Evolutionary conservation across 768 basidiomycete genomes (phyloP), one percentile per base, ranked within the genome.

Genomic region (Macrolepiota albuminosa): DNA sequence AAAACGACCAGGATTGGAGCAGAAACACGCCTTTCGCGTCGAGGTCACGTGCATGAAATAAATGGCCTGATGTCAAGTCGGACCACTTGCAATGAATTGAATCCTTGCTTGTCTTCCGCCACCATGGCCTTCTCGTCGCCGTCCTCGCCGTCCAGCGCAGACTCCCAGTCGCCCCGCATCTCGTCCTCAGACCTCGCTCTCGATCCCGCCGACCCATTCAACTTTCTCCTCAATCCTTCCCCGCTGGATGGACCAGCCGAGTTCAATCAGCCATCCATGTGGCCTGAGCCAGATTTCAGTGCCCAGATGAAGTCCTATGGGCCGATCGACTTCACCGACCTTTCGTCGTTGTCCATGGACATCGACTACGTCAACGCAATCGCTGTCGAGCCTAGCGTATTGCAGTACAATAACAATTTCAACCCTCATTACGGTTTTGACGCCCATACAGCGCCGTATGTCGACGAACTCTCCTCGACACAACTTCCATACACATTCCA

Each of bases 361-460:
- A 77, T 88, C 71, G 86, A 88, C 66, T 84, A 86, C 57, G 75
- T 78, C 68, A 79, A 83, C 4, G 72, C 81, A 21, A 79, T 85
- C 64, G 80, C 81, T 1, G 79, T 91, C 56, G 86, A 91, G 60
- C 88, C 89, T 34, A 84, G 76, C 64, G 75, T 81, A 7, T 72
- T 89, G 13, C 87, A 89, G 33, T 69, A 66, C 56, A 68, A 64
- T 42, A 66, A 67, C 56, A 49, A 46, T 26, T 68, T 70, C 58
- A 68, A 64, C 36, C 63, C 68, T 46, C 63, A 64, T 46, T 72
- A 68, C 52, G 53, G 70, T 1, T 72, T 69, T 57, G 64, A 69
- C 42, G 67, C 70, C 42, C 68, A 67, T 14, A 24, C 18, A 1
- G 4, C 31, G 31, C 14, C 48, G 16, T 49, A 49, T 49, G 8